Evolutionary conservation across 352 stramenopile genomes (phyloP).

Genomic region (Detonula confervacea): DNA sequence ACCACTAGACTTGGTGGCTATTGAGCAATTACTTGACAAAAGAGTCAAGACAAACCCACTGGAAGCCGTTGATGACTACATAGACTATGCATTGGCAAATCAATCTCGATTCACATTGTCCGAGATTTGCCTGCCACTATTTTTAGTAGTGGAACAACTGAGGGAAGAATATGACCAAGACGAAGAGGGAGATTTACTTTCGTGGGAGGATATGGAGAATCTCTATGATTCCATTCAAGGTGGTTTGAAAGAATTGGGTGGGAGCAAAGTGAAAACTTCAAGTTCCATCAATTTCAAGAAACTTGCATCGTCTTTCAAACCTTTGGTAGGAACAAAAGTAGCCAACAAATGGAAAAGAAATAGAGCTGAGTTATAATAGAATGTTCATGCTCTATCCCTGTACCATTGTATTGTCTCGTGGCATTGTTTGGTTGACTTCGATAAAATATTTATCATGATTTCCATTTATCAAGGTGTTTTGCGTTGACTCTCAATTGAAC

Average conservation of each 20-base stretch:
- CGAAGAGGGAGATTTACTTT: constrained; percentile 32
- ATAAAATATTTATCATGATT: too few species aligned
- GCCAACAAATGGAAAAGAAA: constrained; percentile 67
- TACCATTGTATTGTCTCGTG: too few species aligned
- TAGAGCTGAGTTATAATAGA: constrained; percentile 58
- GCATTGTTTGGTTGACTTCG: too few species aligned
- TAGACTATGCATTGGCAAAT: constrained; percentile 38
- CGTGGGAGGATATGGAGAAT: constrained; percentile 50
- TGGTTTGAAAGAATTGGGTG: constrained; percentile 28
- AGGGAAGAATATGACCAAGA: constrained; percentile 55
- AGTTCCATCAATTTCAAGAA: constrained; percentile 53
- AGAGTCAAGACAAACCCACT: background rate
- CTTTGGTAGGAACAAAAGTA: constrained; percentile 55
- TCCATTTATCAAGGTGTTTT: too few species aligned
- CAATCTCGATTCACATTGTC: constrained; percentile 21
- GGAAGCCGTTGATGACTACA: constrained; percentile 36
- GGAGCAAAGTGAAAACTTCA: constrained; percentile 29
- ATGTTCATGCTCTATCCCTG: too few species aligned
- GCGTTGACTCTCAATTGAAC: too few species aligned
- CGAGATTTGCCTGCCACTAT: constrained; percentile 60
- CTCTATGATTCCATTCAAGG: constrained; percentile 45
- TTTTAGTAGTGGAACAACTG: constrained; percentile 57
- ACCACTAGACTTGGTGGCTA: constrained; percentile 41
- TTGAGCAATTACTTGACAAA: constrained; percentile 9
- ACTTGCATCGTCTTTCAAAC: constrained; percentile 52